Conservation (phyloP, 495 filamentous ascomycete genomes). For the Immersiella caudata region DNA sequence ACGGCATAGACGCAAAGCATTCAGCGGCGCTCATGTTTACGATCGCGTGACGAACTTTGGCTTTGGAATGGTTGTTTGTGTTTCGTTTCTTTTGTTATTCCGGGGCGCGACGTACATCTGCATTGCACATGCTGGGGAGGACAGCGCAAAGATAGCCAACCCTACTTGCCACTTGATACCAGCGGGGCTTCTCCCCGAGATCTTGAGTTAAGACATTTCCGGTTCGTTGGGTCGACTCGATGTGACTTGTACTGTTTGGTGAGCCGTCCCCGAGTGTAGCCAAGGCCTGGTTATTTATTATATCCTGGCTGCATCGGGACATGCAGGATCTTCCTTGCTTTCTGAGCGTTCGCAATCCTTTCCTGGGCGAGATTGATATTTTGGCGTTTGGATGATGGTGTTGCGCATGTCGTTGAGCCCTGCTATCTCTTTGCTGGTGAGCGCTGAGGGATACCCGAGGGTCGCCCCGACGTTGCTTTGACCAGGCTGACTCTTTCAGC, state of each 20-base stretch:
- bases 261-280: background rate
- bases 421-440: no score
- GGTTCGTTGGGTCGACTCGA: no score
- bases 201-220: background rate
- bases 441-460: background rate
- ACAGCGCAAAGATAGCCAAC: background rate
- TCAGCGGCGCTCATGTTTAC: constrained; percentile 28
- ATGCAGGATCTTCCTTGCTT: background rate
- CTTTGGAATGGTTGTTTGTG: constrained; percentile 7
- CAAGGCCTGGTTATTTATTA: background rate
- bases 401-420: background rate
- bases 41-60: constrained; percentile 22
- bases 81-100: background rate
- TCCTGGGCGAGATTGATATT: background rate
- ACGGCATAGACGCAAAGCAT: constrained; percentile 25
- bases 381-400: background rate
- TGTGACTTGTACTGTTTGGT: background rate
- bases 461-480: background rate
- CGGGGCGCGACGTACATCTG: background rate
- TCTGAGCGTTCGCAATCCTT: background rate
- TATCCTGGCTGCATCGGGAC: background rate
- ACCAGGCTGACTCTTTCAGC: background rate
- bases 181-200: background rate
- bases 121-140: background rate
- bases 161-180: background rate